Evolutionary conservation across 1,139 yeast species (phyloP).

Genomic region (Suhomyces bokatorum): DNA sequence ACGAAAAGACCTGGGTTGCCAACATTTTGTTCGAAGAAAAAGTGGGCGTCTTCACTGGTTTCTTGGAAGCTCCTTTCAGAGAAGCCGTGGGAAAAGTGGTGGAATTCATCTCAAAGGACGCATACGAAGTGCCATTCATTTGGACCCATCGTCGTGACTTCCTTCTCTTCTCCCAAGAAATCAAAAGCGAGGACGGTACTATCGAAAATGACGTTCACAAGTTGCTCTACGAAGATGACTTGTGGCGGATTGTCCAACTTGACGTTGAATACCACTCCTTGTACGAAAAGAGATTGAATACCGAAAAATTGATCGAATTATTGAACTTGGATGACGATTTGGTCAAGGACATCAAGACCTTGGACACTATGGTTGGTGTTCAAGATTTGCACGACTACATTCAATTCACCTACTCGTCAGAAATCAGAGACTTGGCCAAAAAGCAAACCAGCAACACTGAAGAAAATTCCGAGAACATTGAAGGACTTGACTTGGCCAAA

Average conservation of each 20-base stretch:
- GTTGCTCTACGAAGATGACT: constrained; percentile 74
- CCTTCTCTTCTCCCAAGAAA: constrained; percentile 61
- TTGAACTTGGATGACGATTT: constrained; percentile 59
- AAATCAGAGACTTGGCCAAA: constrained; percentile 51
- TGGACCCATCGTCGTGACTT: constrained; percentile 96
- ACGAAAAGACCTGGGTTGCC: constrained; percentile 80
- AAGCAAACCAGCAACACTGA: constrained; percentile 22
- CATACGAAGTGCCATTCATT: constrained; percentile 92
- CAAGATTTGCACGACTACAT: constrained; percentile 88
- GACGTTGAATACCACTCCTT: constrained; percentile 90
- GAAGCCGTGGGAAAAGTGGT: constrained; percentile 75
- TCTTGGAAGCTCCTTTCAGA: constrained; percentile 59
- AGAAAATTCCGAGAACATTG: constrained; percentile 17
- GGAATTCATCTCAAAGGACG: constrained; percentile 74
- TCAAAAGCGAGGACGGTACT: constrained; percentile 45
- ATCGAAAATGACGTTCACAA: constrained; percentile 48
- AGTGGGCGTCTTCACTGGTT: constrained; percentile 31
- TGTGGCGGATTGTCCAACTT: constrained; percentile 86
- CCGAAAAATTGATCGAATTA: constrained; percentile 56
- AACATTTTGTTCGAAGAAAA: constrained; percentile 58
- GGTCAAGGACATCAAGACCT: constrained; percentile 56
- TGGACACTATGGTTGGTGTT: constrained; percentile 70
- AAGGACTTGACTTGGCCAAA: constrained; percentile 13
- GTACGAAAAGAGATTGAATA: constrained; percentile 69
- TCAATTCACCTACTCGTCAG: constrained; percentile 76